Evolutionary conservation across 169 alveolate genomes (phyloP).

Genomic region (Plasmodium berghei): DNA sequence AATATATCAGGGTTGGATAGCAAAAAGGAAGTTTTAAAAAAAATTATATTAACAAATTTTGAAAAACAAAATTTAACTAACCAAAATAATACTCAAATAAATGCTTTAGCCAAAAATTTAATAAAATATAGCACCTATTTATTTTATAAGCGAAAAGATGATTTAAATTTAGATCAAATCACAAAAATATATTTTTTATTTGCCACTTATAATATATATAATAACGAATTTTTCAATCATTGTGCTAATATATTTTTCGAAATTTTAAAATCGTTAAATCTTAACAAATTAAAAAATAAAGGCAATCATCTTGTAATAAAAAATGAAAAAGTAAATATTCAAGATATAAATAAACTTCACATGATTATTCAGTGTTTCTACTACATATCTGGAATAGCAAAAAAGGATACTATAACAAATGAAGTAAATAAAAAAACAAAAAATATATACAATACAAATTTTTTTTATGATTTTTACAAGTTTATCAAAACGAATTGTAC

Average conservation of each 20-base stretch:
- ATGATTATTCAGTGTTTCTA: conserved; percentile 19
- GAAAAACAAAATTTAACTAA: not conserved
- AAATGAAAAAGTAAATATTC: conserved; percentile 1
- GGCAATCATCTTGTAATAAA: not conserved
- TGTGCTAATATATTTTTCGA: not conserved
- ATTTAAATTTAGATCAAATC: conserved; percentile 18
- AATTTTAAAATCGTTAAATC: conserved; percentile 4
- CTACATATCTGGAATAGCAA: conserved; percentile 35
- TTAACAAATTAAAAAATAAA: not conserved
- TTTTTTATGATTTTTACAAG: conserved; percentile 6
- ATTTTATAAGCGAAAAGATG: conserved; percentile 48
- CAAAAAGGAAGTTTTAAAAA: not conserved
- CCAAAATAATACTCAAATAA: not conserved
- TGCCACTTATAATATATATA: conserved; percentile 12
- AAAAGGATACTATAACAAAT: not conserved
- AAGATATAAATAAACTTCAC: conserved; percentile 4
- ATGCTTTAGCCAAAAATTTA: conserved; percentile 17
- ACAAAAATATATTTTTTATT: conserved; percentile 15
- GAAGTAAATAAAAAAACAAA: not conserved
- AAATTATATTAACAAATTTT: not conserved
- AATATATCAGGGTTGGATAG: too few relatives aligned
- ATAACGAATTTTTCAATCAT: conserved; percentile 25
- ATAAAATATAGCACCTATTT: conserved; percentile 23
- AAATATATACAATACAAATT: too few relatives aligned
- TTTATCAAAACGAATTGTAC: conserved; percentile 1